Evolutionary conservation across 176 grass and related monocot genomes (phyloP).

Genomic region (barley (Hordeum vulgare)): MorexV3_pseudomolecules_assembly NC_058521.1:381874736-381875235

Average conservation of each 20-base stretch:
- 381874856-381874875: not conserved
- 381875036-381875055: not conserved
- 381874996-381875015: not conserved
- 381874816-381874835: not conserved
- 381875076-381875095: not conserved
- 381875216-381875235: no score
- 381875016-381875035: not conserved
- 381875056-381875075: not conserved
- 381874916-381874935: not conserved
- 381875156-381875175: no score
- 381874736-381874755: slow-evolving; percentile 1
- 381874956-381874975: not conserved
- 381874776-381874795: not conserved
- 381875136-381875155: no score
- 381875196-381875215: no score
- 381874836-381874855: not conserved
- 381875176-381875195: no score
- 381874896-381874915: not conserved
- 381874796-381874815: not conserved
- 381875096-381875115: not conserved
- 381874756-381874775: slow-evolving; percentile 3
- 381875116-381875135: not conserved
- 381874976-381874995: not conserved
- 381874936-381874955: not conserved
- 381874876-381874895: not conserved